A percentile compares a stretch with the other conserved stretches of the same genome.
Conservation (phyloP, 1,284 basidiomycete species). For the Sporisorium reilianum region DNA sequence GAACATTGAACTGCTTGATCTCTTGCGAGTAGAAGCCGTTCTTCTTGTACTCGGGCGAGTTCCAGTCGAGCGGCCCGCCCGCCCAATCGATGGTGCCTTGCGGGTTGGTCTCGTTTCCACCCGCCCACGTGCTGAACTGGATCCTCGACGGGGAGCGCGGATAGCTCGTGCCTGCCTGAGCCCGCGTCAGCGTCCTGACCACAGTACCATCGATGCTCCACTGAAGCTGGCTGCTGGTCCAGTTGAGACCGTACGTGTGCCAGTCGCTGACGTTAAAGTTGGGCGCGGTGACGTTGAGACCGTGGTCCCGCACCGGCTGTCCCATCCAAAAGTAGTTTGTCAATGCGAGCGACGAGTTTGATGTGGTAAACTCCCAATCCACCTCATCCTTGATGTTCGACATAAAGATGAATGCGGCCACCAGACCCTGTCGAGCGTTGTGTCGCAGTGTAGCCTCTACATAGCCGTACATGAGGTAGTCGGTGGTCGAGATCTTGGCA, state of each 20-base stretch:
- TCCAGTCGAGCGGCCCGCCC: conserved; percentile 58
- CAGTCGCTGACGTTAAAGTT: conserved; percentile 45
- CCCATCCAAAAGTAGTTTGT: conserved; percentile 60
- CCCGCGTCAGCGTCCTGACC: conserved; percentile 50
- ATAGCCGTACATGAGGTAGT: conserved; percentile 63
- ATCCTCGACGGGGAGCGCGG: conserved; percentile 60
- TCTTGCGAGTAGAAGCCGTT: conserved; percentile 64
- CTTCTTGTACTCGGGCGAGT: conserved; percentile 42
- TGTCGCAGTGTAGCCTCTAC: conserved; percentile 57
- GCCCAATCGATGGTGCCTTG: conserved; percentile 57
- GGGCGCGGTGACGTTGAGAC: conserved; percentile 12
- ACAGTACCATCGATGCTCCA: conserved; percentile 59
- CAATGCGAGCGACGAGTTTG: conserved; percentile 24
- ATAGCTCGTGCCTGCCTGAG: conserved; percentile 37
- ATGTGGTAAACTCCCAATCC: conserved; percentile 57
- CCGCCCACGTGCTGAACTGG: conserved; percentile 60
- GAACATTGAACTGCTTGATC: conserved; percentile 51
- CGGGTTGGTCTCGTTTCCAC: conserved; percentile 45
- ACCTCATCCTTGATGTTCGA: conserved; percentile 59
- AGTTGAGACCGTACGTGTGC: conserved; percentile 62
- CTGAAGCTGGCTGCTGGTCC: conserved; percentile 53
- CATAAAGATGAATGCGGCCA: conserved; percentile 61
- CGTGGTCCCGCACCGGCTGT: conserved; percentile 13
- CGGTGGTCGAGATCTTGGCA: conserved; percentile 61
- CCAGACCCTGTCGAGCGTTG: conserved; percentile 54